Evolutionary conservation across 306 rosid genomes (phyloP).

Genomic region (Begonia loranthoides): DNA sequence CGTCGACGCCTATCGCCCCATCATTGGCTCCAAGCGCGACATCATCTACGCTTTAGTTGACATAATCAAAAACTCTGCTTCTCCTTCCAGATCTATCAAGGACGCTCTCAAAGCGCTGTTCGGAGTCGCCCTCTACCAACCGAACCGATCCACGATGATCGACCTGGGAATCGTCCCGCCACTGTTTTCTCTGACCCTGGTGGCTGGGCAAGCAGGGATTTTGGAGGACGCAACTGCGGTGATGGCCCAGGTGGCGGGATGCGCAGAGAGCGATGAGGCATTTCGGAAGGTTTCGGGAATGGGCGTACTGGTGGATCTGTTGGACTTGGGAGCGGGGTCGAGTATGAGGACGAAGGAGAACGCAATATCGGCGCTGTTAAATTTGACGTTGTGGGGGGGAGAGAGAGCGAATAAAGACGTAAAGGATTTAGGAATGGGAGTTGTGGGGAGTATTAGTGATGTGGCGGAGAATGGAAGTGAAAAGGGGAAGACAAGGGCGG

Average conservation of each 20-base stretch:
- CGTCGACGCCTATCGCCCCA: conserved; percentile 49
- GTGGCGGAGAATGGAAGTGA: conserved; percentile 38
- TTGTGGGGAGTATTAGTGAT: conserved; percentile 39
- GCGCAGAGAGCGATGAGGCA: conserved; percentile 68
- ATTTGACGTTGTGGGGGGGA: conserved; percentile 41
- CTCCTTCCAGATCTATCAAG: conserved; percentile 56
- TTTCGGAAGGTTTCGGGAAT: conserved; percentile 40
- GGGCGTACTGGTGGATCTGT: conserved; percentile 42
- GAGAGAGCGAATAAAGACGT: conserved; percentile 42
- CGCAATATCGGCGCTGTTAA: conserved; percentile 59
- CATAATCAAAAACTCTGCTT: conserved; percentile 32
- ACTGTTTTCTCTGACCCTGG: conserved; percentile 32
- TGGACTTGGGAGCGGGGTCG: conserved; percentile 44
- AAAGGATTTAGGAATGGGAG: conserved; percentile 29
- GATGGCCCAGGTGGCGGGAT: conserved; percentile 82
- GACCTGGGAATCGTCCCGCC: conserved; percentile 51
- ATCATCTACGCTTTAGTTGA: conserved; percentile 58
- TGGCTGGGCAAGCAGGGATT: conserved; percentile 54
- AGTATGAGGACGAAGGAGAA: conserved; percentile 72
- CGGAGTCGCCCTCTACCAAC: conserved; percentile 55
- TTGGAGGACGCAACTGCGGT: conserved; percentile 91
- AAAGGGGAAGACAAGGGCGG: conserved; percentile 54
- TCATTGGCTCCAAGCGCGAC: conserved; percentile 73
- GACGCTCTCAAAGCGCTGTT: conserved; percentile 81
- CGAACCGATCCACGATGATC: conserved; percentile 41